phyloP scores from a whole-genome alignment of 352 stramenopile genomes.

The Sclerospora graminicola region DNA sequence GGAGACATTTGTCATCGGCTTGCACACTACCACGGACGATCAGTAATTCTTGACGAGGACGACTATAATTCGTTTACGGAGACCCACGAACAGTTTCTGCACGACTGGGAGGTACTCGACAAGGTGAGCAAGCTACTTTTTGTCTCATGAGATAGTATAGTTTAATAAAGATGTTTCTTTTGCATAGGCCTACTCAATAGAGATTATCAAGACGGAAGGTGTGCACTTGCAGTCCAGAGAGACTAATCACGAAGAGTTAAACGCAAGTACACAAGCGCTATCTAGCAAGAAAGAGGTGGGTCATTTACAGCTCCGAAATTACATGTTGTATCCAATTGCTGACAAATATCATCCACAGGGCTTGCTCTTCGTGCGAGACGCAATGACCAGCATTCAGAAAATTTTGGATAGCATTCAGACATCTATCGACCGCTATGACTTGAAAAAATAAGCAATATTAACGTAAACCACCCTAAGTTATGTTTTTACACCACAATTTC shows the following conservation, averaged over 20 bases:
- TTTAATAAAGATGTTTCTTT: background rate
- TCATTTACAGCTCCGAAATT: background rate
- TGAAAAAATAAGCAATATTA: conserved; percentile 15
- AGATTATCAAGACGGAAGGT: conserved; percentile 38
- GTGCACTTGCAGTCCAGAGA: conserved; percentile 27
- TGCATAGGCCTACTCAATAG: conserved; percentile 34
- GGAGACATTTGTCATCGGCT: conserved; percentile 48
- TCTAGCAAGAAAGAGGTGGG: conserved; percentile 29
- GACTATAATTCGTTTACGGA: conserved; percentile 48
- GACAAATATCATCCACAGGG: conserved; percentile 6
- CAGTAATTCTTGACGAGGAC: conserved; percentile 46
- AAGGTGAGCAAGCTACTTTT: no score
- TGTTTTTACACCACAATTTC: conserved; percentile 5
- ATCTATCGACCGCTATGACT: conserved; percentile 30
- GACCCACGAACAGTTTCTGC: conserved; percentile 34
- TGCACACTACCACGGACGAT: conserved; percentile 32
- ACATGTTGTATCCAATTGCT: background rate
- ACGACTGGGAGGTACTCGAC: conserved; percentile 60
- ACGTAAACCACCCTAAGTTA: conserved; percentile 2
- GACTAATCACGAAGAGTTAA: conserved; percentile 8
- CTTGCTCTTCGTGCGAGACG: conserved; percentile 31
- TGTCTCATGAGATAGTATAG: no score
- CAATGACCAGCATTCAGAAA: conserved; percentile 37
- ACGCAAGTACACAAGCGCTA: conserved; percentile 15
- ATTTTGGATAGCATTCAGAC: conserved; percentile 30